Percentiles rank a stretch among this genome's conserved stretches.
phyloP scores from a whole-genome alignment of 768 basidiomycete genomes.

The Lactarius hatsudake region DNA sequence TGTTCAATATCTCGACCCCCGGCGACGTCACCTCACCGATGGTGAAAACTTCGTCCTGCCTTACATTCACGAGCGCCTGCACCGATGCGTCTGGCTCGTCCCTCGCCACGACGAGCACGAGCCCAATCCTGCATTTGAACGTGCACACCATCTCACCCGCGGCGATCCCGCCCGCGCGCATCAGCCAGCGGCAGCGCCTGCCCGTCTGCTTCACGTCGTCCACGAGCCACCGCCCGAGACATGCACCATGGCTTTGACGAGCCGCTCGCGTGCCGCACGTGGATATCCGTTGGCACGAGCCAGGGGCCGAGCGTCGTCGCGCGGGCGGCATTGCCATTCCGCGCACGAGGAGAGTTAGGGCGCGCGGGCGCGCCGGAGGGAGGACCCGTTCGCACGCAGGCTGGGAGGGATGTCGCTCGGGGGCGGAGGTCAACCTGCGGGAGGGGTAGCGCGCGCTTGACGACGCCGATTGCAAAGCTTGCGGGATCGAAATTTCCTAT shows the following conservation, averaged over 20 bases:
- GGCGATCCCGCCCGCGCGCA: no score
- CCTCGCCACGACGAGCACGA: no score
- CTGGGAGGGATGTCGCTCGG: no score
- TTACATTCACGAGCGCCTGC: no score
- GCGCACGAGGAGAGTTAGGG: constrained; percentile 69
- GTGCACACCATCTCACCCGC: no score
- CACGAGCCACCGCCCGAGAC: constrained; percentile 94
- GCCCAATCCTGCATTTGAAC: no score
- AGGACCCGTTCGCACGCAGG: constrained; percentile 85
- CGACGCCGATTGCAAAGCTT: constrained; percentile 96
- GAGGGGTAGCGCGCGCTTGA: constrained; percentile 79
- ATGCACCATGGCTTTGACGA: constrained; percentile 94
- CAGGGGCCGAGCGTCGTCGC: constrained; percentile 63
- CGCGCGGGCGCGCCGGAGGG: constrained; percentile 87
- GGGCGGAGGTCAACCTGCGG: constrained; percentile 43
- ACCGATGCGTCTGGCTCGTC: no score
- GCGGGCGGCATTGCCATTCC: constrained; percentile 45
- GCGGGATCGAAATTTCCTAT: constrained; percentile 95
- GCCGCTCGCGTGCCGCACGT: constrained; percentile 74
- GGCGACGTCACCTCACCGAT: constrained; percentile 60
- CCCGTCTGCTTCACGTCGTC: no score
- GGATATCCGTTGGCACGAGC: constrained; percentile 90
- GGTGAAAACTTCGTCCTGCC: constrained; percentile 50
- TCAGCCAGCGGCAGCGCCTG: no score
- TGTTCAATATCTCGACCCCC: constrained; percentile 79